These are phyloP conservation scores for Pichia norvegensis DNA, from an alignment of 1,139 yeast genomes.

Conservation along the genomic window DNA sequence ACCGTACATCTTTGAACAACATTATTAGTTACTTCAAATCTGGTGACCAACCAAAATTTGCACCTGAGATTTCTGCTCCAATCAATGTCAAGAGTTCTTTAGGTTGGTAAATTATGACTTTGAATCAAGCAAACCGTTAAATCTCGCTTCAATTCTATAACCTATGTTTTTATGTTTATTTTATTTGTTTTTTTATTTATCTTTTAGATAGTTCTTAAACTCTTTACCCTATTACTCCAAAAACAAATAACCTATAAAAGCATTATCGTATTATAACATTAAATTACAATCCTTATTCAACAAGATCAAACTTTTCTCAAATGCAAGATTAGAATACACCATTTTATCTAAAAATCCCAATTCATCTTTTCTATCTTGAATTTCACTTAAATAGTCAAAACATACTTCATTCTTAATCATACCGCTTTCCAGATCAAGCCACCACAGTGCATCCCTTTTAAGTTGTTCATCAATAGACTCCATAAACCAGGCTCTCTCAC, in stretches of 20 bases:
- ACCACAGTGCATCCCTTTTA: constrained; percentile 3
- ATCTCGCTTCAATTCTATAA: not conserved
- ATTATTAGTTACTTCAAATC: constrained; percentile 12
- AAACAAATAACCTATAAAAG: not conserved
- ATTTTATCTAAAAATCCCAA: constrained; percentile 7
- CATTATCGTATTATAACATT: constrained; percentile 6
- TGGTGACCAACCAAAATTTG: constrained; percentile 20
- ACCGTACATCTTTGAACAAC: constrained; percentile 9
- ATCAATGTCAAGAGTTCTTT: constrained; percentile 41
- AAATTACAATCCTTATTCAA: constrained; percentile 16
- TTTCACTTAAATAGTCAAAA: constrained; percentile 14
- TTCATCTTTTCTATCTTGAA: constrained; percentile 2
- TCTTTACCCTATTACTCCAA: not conserved
- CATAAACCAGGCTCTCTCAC: constrained; percentile 7
- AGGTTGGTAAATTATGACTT: constrained; percentile 37
- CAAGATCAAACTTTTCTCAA: constrained; percentile 18
- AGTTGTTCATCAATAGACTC: not conserved
- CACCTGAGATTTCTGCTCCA: constrained; percentile 39
- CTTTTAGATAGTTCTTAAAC: not conserved
- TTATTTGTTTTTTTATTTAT: not conserved
- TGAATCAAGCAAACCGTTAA: too few species aligned
- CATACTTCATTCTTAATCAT: constrained; percentile 11
- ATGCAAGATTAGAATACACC: constrained; percentile 10
- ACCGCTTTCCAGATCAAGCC: constrained; percentile 7
- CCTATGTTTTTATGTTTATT: not conserved